A percentile compares a stretch with the other conserved stretches of the same genome.
Evolutionary conservation across 2,329 filamentous ascomycete species (phyloP).

Genomic region (Aspergillus carbonarius): DNA sequence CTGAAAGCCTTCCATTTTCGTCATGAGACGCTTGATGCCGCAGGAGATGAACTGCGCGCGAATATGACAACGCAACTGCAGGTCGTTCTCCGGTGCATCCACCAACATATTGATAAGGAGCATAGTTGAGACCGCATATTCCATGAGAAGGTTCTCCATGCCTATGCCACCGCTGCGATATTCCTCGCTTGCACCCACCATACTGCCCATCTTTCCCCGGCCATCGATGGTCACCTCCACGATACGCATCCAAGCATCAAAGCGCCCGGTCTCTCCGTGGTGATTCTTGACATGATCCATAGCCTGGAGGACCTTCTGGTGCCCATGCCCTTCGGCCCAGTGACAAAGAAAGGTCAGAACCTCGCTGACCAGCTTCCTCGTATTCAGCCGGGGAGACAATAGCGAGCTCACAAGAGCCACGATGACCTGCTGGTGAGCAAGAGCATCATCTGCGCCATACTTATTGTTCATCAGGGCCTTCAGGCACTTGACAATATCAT

Average conservation of each 20-base stretch:
- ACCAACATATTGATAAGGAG: conserved; percentile 97
- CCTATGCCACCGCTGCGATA: conserved; percentile 93
- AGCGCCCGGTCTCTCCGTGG: conserved; percentile 88
- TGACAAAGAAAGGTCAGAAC: conserved; percentile 95
- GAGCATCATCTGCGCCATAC: conserved; percentile 93
- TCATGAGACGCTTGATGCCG: conserved; percentile 89
- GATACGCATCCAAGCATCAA: conserved; percentile 98
- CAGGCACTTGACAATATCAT: conserved; percentile 95
- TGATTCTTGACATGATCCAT: conserved; percentile 87
- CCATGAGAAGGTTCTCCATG: conserved; percentile 98
- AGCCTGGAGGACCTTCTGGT: conserved; percentile 89
- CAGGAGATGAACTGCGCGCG: conserved; percentile 94
- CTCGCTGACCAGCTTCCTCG: conserved; percentile 91
- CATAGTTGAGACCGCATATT: conserved; percentile 93
- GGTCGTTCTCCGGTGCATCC: conserved; percentile 82
- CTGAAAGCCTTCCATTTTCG: conserved; percentile 97
- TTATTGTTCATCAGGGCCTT: conserved; percentile 99
- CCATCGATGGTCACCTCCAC: conserved; percentile 97
- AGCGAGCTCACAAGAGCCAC: conserved; percentile 83
- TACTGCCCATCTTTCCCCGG: conserved; percentile 96
- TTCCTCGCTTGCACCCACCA: conserved; percentile 95
- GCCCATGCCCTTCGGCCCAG: conserved; percentile 85
- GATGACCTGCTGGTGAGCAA: conserved; percentile 85
- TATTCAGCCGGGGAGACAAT: conserved; percentile 84
- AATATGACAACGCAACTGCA: conserved; percentile 90